Percentiles rank a stretch among this genome's conserved stretches.
These are phyloP conservation scores for Microstegium vimineum DNA, from an alignment of 176 grass and related monocot species.

Conservation along the genomic window DNA sequence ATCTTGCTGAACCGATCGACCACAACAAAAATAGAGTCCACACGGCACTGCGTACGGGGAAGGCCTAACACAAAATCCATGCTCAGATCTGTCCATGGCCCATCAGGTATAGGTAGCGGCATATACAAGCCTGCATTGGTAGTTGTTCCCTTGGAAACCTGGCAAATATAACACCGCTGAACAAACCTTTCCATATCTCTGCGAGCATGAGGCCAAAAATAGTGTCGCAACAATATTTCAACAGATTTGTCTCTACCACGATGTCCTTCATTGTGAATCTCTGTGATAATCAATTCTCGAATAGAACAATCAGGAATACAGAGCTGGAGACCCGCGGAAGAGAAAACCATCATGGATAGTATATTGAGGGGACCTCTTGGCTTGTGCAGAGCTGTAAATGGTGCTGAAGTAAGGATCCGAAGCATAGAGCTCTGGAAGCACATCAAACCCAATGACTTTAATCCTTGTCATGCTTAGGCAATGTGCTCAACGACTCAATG, in stretches of 20 bases:
- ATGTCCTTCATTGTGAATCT: not conserved
- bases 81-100: not conserved
- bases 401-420: not conserved
- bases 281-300: not conserved
- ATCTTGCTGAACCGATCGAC: slow-evolving; percentile 12
- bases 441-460: not conserved
- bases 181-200: not conserved
- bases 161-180: not conserved
- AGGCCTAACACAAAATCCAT: not conserved
- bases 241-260: not conserved
- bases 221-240: not conserved
- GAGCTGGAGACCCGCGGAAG: not conserved
- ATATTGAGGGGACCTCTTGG: not conserved
- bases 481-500: not conserved
- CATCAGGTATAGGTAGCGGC: not conserved
- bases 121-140: not conserved
- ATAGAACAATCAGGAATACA: not conserved
- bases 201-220: not conserved
- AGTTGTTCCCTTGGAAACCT: not conserved
- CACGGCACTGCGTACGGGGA: not conserved
- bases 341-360: not conserved
- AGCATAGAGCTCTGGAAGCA: not conserved
- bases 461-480: not conserved
- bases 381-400: not conserved
- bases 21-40: not conserved